Percentiles rank a stretch among this genome's conserved stretches.
Conservation (phyloP, 257 asterid genomes). For the Vinca minor region DNA sequence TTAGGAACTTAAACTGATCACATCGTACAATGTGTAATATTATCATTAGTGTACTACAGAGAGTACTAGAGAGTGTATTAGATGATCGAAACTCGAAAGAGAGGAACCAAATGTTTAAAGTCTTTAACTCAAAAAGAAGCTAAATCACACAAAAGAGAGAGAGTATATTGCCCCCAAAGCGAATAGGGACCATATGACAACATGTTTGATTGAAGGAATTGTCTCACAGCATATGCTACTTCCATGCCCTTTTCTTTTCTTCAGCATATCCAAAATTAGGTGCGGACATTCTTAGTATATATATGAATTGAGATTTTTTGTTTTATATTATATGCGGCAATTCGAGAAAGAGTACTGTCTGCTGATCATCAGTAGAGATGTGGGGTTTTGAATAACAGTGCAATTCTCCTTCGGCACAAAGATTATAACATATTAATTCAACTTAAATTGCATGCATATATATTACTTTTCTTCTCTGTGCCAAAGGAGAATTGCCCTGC, state of each 20-base stretch:
- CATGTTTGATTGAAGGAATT: neutral
- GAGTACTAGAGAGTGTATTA: too few relatives aligned
- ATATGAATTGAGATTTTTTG: neutral
- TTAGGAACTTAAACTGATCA: too few relatives aligned
- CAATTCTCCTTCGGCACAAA: conserved; percentile 43
- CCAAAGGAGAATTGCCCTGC: conserved; percentile 92
- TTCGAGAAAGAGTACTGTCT: neutral
- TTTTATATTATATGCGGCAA: too few relatives aligned
- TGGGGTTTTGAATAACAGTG: conserved; percentile 16
- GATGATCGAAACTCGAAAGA: too few relatives aligned
- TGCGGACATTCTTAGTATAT: conserved; percentile 4
- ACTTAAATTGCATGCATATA: conserved; percentile 6
- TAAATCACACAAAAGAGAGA: neutral
- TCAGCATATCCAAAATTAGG: neutral
- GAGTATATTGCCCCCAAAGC: neutral
- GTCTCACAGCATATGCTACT: too few relatives aligned
- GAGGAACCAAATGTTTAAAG: neutral
- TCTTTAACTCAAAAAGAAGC: neutral
- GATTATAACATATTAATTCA: too few relatives aligned
- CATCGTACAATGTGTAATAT: too few relatives aligned
- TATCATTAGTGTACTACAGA: too few relatives aligned
- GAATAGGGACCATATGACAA: conserved; percentile 10
- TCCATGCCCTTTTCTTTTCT: too few relatives aligned
- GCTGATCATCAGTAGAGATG: neutral
- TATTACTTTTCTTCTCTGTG: conserved; percentile 21